A percentile compares a stretch with the other conserved stretches of the same genome.
phyloP scores from a whole-genome alignment of 2,329 filamentous ascomycete genomes.

The Plenodomus lindquistii region DNA sequence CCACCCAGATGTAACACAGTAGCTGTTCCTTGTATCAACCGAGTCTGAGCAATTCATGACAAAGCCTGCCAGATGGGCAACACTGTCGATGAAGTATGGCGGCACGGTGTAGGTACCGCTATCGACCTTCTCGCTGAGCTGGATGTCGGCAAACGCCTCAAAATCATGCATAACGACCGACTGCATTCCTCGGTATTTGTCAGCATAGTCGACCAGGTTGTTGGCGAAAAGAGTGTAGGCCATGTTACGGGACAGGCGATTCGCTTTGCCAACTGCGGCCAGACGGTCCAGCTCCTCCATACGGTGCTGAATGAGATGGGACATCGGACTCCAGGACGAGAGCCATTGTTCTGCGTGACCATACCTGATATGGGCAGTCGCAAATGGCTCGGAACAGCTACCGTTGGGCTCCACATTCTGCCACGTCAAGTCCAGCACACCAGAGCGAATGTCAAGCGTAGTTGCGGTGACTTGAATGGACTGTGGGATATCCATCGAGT shows the following conservation, averaged over 20 bases:
- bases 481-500: neutral
- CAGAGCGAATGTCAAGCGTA: conserved; percentile 8
- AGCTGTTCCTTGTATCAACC: conserved; percentile 17
- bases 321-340: conserved; percentile 14
- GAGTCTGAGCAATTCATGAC: conserved; percentile 24
- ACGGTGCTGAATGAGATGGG: conserved; percentile 18
- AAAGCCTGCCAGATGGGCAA: conserved; percentile 29
- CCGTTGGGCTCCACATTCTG: conserved; percentile 7
- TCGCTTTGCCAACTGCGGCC: conserved; percentile 12
- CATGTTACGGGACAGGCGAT: conserved; percentile 17
- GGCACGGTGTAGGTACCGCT: conserved; percentile 11
- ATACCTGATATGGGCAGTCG: conserved; percentile 6
- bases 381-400: conserved; percentile 4
- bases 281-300: conserved; percentile 19
- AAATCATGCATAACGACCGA: conserved; percentile 23
- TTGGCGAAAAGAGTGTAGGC: conserved; percentile 27
- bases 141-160: conserved; percentile 16
- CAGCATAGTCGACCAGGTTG: conserved; percentile 23
- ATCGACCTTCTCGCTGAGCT: conserved; percentile 6
- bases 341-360: conserved; percentile 14
- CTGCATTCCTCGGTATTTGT: conserved; percentile 26
- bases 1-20: conserved; percentile 30
- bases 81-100: conserved; percentile 30
- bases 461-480: conserved; percentile 5
- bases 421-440: conserved; percentile 9